phyloP scores from a whole-genome alignment of 2,329 filamentous ascomycete genomes.

The Lecanosticta acicola region DNA sequence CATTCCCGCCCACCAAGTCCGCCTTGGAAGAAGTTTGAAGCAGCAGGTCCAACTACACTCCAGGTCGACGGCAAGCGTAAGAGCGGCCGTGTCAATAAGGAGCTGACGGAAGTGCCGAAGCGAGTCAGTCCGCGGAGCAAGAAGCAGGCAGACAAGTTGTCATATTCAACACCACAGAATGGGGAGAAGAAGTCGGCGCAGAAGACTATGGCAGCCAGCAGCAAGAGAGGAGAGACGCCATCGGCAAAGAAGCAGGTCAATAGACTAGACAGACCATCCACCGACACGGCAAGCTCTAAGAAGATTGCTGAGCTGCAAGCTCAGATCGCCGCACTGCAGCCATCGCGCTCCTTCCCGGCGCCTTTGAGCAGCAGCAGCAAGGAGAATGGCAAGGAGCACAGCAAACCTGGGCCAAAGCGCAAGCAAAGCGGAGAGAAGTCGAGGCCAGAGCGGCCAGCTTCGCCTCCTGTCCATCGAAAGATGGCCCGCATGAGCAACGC shows the following conservation, averaged over 20 bases:
- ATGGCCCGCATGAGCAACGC: conserved; percentile 14
- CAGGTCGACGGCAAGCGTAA: conserved; percentile 57
- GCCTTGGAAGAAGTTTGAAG: conserved; percentile 83
- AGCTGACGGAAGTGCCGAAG: conserved; percentile 22
- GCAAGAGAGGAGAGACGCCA: conserved; percentile 10
- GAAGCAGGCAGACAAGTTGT: conserved; percentile 27
- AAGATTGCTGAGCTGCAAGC: conserved; percentile 28
- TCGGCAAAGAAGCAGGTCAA: conserved; percentile 9
- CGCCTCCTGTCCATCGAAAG: conserved; percentile 20
- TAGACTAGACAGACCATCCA: conserved; percentile 12
- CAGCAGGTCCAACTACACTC: conserved; percentile 83
- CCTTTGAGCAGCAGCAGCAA: conserved; percentile 5
- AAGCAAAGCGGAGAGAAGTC: conserved; percentile 16
- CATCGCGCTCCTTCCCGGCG: conserved; percentile 22
- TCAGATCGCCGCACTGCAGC: conserved; percentile 28
- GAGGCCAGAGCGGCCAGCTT: conserved; percentile 9
- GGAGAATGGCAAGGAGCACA: neutral
- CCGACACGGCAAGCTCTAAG: conserved; percentile 14
- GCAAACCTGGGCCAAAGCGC: conserved; percentile 5
- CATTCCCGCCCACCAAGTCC: conserved; percentile 61
- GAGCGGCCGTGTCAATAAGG: conserved; percentile 53
- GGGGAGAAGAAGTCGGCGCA: conserved; percentile 15
- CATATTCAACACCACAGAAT: conserved; percentile 12
- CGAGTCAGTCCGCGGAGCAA: conserved; percentile 29
- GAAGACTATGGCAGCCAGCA: conserved; percentile 15